phyloP scores from a whole-genome alignment of 164 flowering plant species.

The Vitis vinifera region ASM3070453v1 NC_081805.1:7430501-7431000 shows the following conservation, averaged over 20 bases:
- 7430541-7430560: slow-evolving; percentile 56
- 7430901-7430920: slow-evolving; percentile 49
- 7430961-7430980: slow-evolving; percentile 37
- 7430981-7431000: slow-evolving; percentile 36
- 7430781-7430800: slow-evolving; percentile 54
- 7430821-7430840: no score
- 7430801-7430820: no score
- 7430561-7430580: slow-evolving; percentile 77
- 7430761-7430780: slow-evolving; percentile 84
- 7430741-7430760: slow-evolving; percentile 66
- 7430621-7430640: no score
- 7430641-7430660: background rate
- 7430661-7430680: slow-evolving; percentile 50
- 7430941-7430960: slow-evolving; percentile 37
- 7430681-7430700: slow-evolving; percentile 42
- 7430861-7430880: slow-evolving; percentile 33
- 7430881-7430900: slow-evolving; percentile 61
- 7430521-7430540: slow-evolving; percentile 35
- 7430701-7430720: slow-evolving; percentile 66
- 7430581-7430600: slow-evolving; percentile 34
- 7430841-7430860: background rate
- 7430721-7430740: slow-evolving; percentile 62
- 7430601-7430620: no score
- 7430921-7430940: slow-evolving; percentile 50
- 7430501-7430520: slow-evolving; percentile 65